Evolutionary conservation across 2,329 filamentous ascomycete species (phyloP), one percentile per base, ranked within the genome.

Genomic region (Aspergillus alliaceus): DNA sequence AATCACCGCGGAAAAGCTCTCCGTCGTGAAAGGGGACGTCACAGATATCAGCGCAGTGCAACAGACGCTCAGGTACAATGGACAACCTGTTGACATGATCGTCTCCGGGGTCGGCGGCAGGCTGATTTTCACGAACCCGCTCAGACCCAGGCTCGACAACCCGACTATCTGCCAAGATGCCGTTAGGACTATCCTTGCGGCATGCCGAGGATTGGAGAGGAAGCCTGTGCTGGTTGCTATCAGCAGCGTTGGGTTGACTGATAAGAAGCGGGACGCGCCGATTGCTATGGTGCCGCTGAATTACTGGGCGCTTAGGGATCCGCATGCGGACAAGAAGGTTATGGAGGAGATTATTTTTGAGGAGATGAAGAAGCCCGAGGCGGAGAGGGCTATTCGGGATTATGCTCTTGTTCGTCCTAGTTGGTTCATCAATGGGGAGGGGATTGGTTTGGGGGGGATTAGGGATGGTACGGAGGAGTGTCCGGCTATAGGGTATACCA

Each of bases 11-110:
- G 57, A 62, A 31, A 67, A 80, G 54, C 77, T 84, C 32, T 79
- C 74, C 56, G 78, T 84, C 55, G 69, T 81, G 56, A 37, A 76
- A 61, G 82, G 82, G 59, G 73, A 80, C 62, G 76, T 77, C 25
- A 77, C 75, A 49, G 74, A 82, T 59, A 37, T 74, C 32, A 54
- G 63, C 3, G 72, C 73, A 20, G 75, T 84, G 18, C 73, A 76
- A 35, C 56, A 69, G 15, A 70, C 76, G 20, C 62, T 73, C 18
- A 64, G 67, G 20, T 59, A 65, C 0, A 46, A 51, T 24, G 65
- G 64, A 29, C 57, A 56, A 22, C 58, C 65, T 1, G 79, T 79
- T 25, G 74, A 78, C 59, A 69, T 72, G 8, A 78, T 84, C 54
- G 60, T 82, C 47, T 76, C 72, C 29, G 82, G 81, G 15, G 74